These are phyloP conservation scores for Gossypium mustelinum DNA, from an alignment of 345 rosid species.

Conservation along the genomic window DNA sequence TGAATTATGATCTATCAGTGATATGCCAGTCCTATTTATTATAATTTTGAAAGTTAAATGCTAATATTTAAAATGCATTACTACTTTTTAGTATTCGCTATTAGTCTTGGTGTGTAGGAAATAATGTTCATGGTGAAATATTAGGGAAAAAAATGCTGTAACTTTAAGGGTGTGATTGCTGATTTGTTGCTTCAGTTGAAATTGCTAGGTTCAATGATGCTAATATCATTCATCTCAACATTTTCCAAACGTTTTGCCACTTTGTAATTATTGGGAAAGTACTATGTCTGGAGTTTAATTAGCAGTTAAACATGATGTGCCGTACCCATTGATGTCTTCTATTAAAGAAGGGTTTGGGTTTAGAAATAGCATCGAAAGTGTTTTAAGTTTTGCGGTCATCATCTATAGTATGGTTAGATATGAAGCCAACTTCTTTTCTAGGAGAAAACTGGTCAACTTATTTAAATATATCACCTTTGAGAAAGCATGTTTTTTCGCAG, in stretches of 20 bases:
- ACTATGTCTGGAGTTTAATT: neutral
- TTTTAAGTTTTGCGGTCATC: neutral
- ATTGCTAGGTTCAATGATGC: too few relatives aligned
- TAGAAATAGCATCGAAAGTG: neutral
- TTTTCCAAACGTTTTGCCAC: too few relatives aligned
- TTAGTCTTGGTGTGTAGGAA: too few relatives aligned
- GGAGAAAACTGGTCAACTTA: neutral
- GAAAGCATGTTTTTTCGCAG: neutral
- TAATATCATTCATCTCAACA: too few relatives aligned
- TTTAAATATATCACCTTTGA: neutral
- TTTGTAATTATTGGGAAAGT: neutral
- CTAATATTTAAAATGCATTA: neutral
- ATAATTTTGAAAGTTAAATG: neutral
- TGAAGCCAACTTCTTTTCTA: neutral
- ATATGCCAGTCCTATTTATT: neutral
- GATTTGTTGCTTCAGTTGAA: too few relatives aligned
- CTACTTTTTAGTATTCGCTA: neutral
- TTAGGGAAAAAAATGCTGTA: too few relatives aligned
- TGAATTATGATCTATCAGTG: neutral
- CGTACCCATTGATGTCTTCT: neutral
- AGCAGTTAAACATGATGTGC: neutral
- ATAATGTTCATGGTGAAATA: too few relatives aligned
- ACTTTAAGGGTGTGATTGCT: too few relatives aligned
- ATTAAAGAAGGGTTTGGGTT: neutral
- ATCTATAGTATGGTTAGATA: neutral